Conservation (phyloP, 805 yeast genomes). For the Brettanomyces custersianus region DNA sequence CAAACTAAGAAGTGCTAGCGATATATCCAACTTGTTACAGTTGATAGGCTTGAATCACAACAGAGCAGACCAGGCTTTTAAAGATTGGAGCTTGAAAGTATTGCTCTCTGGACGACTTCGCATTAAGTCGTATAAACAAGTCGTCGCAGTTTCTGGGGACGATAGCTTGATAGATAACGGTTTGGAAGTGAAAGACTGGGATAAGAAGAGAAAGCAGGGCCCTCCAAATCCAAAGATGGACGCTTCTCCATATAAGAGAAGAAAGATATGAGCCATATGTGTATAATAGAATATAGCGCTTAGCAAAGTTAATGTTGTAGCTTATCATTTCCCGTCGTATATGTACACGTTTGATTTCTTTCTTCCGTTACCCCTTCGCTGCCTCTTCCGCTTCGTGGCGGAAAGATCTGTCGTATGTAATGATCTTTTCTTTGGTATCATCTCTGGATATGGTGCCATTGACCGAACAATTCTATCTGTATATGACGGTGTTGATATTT, state of each 20-base stretch:
- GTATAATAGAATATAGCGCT: no score
- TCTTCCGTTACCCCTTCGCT: not conserved
- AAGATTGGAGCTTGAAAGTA: constrained; percentile 52
- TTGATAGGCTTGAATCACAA: constrained; percentile 64
- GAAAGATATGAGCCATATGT: no score
- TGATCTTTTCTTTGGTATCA: not conserved
- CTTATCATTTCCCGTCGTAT: no score
- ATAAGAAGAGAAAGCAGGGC: constrained; percentile 1
- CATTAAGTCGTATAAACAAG: constrained; percentile 68
- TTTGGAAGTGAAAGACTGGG: constrained; percentile 13
- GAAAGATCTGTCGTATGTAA: constrained; percentile 2
- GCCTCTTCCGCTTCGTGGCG: constrained; percentile 1
- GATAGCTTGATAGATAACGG: constrained; percentile 19
- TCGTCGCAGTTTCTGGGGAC: constrained; percentile 50
- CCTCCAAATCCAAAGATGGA: constrained; percentile 9
- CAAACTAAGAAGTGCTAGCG: constrained; percentile 58
- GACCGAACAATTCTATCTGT: not conserved
- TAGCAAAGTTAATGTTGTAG: no score
- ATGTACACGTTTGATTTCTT: constrained; percentile 11
- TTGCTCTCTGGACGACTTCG: constrained; percentile 70
- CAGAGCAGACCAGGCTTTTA: constrained; percentile 50
- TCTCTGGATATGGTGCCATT: not conserved
- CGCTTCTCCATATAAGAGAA: constrained; percentile 12
- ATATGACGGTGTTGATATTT: not conserved
- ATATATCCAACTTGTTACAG: constrained; percentile 55